Conservation (phyloP, 1,284 basidiomycete species). For the Cutaneotrichosporon mucoides region DNA sequence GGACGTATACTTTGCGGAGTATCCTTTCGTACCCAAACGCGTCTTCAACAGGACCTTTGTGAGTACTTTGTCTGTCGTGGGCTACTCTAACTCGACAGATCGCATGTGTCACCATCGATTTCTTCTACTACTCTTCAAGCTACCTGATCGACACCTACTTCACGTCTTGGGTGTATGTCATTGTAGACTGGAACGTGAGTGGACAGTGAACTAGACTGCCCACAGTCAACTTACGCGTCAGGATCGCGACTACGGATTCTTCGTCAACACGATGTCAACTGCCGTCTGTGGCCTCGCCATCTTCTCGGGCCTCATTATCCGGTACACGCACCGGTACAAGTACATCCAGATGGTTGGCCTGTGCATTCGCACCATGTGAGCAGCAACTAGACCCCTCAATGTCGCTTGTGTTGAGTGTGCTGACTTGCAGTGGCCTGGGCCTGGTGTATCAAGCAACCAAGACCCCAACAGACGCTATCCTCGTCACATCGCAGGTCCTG, state of each 20-base stretch:
- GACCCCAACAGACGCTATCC: conserved; percentile 21
- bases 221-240: background rate
- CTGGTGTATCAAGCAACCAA: conserved; percentile 9
- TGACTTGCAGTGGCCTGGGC: conserved; percentile 3
- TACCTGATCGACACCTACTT: conserved; percentile 37
- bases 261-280: conserved; percentile 18
- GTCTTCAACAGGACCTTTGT: conserved; percentile 48
- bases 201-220: background rate
- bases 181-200: conserved; percentile 28
- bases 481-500: conserved; percentile 35
- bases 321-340: conserved; percentile 48
- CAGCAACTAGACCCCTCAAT: background rate
- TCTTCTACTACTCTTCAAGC: conserved; percentile 35
- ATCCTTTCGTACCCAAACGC: conserved; percentile 48
- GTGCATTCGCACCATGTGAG: conserved; percentile 21
- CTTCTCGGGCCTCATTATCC: conserved; percentile 38
- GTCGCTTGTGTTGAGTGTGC: no score
- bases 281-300: conserved; percentile 38
- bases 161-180: conserved; percentile 36
- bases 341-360: conserved; percentile 31
- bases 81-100: background rate
- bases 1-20: conserved; percentile 43
- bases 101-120: conserved; percentile 33
- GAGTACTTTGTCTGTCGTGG: no score
- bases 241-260: conserved; percentile 25